phyloP scores from a whole-genome alignment of 805 yeast species.

The Lipomyces sp. region DNA sequence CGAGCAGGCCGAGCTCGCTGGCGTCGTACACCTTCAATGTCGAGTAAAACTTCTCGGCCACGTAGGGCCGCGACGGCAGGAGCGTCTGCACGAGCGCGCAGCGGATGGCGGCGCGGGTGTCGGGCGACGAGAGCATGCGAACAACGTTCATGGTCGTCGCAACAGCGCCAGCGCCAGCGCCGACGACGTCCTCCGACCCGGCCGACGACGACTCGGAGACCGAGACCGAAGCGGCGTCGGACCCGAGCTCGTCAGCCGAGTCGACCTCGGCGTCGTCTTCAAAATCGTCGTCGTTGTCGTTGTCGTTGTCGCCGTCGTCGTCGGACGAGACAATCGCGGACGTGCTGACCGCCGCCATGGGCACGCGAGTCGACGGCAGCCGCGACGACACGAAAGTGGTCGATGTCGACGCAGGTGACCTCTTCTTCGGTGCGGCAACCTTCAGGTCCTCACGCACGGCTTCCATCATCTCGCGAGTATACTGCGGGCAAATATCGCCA shows the following conservation, averaged over 20 bases:
- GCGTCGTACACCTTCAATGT: slow-evolving; percentile 18
- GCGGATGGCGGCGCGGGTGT: slow-evolving; percentile 33
- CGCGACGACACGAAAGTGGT: background rate
- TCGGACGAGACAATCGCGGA: slow-evolving; percentile 8
- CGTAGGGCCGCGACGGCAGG: slow-evolving; percentile 24
- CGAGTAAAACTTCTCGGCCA: slow-evolving; percentile 25
- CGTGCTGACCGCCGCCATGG: background rate
- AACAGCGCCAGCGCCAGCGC: background rate
- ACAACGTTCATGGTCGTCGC: slow-evolving; percentile 4
- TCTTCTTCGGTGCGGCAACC: slow-evolving; percentile 6
- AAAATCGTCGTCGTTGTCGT: background rate
- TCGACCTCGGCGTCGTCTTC: slow-evolving; percentile 14
- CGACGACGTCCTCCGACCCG: slow-evolving; percentile 1
- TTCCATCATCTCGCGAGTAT: slow-evolving; percentile 30
- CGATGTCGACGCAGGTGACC: background rate
- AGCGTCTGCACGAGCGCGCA: slow-evolving; percentile 31
- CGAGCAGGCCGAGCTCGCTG: slow-evolving; percentile 35
- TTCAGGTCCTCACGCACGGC: slow-evolving; percentile 28
- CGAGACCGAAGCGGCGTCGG: slow-evolving; percentile 5
- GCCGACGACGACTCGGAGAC: slow-evolving; percentile 6
- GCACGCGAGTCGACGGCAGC: background rate
- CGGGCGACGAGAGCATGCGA: slow-evolving; percentile 29
- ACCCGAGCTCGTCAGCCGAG: slow-evolving; percentile 2
- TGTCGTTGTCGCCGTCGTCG: slow-evolving; percentile 5
- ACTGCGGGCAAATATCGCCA: slow-evolving; percentile 29